Evolutionary conservation across 1,139 yeast genomes (phyloP).

Genomic region (Saccharomycopsis hybrid): DNA sequence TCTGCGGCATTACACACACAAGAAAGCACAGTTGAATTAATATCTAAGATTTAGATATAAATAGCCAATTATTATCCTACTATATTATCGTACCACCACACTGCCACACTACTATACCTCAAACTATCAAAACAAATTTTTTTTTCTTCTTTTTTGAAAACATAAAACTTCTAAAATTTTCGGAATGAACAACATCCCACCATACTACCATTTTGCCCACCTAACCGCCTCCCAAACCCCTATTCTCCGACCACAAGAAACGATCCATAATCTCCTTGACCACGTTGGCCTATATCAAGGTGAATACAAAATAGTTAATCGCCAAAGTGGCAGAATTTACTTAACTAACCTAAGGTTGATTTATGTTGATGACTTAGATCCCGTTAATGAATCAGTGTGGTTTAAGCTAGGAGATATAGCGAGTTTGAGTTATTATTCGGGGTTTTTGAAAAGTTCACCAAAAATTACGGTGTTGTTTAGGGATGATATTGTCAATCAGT

Average conservation of each 20-base stretch:
- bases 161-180: no score
- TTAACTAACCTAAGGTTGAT: constrained; percentile 69
- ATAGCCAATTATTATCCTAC: no score
- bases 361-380: constrained; percentile 53
- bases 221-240: constrained; percentile 18
- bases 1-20: no score
- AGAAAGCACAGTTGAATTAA: no score
- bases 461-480: constrained; percentile 47
- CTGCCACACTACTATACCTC: no score
- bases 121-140: no score
- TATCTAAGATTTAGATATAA: no score
- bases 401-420: constrained; percentile 44
- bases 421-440: constrained; percentile 42
- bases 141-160: no score
- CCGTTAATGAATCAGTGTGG: constrained; percentile 40
- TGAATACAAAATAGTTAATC: constrained; percentile 50
- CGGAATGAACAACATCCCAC: neutral
- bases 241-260: constrained; percentile 10
- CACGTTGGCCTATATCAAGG: constrained; percentile 65
- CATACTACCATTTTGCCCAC: constrained; percentile 16
- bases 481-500: constrained; percentile 14
- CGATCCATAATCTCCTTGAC: constrained; percentile 9
- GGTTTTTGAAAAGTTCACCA: constrained; percentile 75
- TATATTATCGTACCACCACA: no score
- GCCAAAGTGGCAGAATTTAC: constrained; percentile 74